Conservation (phyloP, 1,139 yeast genomes). For the Geotrichum bryndzae region DNA sequence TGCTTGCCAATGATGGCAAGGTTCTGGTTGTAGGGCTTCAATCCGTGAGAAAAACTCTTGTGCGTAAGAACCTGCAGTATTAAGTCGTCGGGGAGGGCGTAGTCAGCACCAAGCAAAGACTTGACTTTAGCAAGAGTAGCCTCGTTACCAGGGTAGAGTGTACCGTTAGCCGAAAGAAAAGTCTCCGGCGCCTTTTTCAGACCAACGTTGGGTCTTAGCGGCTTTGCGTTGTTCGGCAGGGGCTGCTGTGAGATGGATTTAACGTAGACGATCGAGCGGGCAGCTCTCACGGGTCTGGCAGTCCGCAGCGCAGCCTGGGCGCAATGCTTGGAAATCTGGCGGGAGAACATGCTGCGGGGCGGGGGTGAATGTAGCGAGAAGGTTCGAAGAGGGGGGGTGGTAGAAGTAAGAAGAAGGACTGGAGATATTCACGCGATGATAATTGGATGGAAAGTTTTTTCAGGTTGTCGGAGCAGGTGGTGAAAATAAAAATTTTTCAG, state of each 20-base stretch:
- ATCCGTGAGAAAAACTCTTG: slow-evolving; percentile 89
- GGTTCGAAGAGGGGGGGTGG: neutral
- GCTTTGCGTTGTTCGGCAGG: slow-evolving; percentile 39
- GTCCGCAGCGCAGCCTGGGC: neutral
- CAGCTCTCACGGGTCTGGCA: neutral
- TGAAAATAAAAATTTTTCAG: neutral
- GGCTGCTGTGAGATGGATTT: slow-evolving; percentile 13
- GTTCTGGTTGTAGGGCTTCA: slow-evolving; percentile 82
- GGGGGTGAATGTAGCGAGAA: neutral
- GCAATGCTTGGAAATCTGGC: neutral
- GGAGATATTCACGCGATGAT: neutral
- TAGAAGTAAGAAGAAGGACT: neutral
- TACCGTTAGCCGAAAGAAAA: slow-evolving; percentile 55
- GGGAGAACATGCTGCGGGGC: neutral
- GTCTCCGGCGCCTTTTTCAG: slow-evolving; percentile 70
- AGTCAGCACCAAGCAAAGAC: slow-evolving; percentile 48
- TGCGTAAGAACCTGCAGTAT: slow-evolving; percentile 80
- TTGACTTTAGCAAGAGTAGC: slow-evolving; percentile 47
- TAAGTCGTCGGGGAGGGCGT: slow-evolving; percentile 39
- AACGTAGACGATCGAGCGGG: slow-evolving; percentile 35
- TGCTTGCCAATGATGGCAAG: slow-evolving; percentile 73
- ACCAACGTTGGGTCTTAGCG: slow-evolving; percentile 57
- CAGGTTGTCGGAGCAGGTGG: neutral
- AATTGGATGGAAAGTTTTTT: neutral
- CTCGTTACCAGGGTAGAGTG: slow-evolving; percentile 49